A percentile compares a stretch with the other conserved stretches of the same genome.
These are phyloP conservation scores for Alternaria brassicicola DNA, from an alignment of 2,329 filamentous ascomycete species.

Conservation along the genomic window DNA sequence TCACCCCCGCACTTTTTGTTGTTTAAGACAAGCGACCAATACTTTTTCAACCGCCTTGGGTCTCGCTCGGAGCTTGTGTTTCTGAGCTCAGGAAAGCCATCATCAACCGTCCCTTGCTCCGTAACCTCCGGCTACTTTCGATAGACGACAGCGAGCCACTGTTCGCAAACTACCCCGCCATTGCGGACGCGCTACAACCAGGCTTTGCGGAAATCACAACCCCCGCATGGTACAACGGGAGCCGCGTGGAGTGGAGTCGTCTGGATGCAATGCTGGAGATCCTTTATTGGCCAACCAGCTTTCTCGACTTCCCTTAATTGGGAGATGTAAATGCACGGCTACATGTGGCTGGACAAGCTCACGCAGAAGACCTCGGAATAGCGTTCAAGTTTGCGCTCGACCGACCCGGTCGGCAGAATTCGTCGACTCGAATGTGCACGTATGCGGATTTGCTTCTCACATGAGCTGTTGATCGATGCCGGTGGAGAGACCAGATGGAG, in stretches of 20 bases:
- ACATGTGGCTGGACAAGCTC: slow-evolving; percentile 18
- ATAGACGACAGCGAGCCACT: neutral
- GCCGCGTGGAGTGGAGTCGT: slow-evolving; percentile 27
- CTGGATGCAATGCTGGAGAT: neutral
- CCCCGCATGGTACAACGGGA: slow-evolving; percentile 28
- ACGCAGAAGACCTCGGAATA: slow-evolving; percentile 11
- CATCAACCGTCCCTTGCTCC: slow-evolving; percentile 4
- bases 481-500: slow-evolving; percentile 8
- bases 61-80: neutral
- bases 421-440: slow-evolving; percentile 15
- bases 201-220: slow-evolving; percentile 22
- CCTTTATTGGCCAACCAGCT: slow-evolving; percentile 13
- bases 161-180: slow-evolving; percentile 23
- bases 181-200: slow-evolving; percentile 18
- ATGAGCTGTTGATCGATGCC: slow-evolving; percentile 11
- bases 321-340: slow-evolving; percentile 8
- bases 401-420: slow-evolving; percentile 23
- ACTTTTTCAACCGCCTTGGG: neutral
- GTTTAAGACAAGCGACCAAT: neutral
- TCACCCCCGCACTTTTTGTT: neutral
- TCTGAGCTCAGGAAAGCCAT: neutral
- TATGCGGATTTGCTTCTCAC: slow-evolving; percentile 10
- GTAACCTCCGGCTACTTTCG: neutral
- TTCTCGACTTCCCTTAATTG: neutral
- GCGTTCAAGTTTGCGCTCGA: slow-evolving; percentile 29